phyloP scores from a whole-genome alignment of 2,329 filamentous ascomycete species.

The Penicillium janthinellum region DNA sequence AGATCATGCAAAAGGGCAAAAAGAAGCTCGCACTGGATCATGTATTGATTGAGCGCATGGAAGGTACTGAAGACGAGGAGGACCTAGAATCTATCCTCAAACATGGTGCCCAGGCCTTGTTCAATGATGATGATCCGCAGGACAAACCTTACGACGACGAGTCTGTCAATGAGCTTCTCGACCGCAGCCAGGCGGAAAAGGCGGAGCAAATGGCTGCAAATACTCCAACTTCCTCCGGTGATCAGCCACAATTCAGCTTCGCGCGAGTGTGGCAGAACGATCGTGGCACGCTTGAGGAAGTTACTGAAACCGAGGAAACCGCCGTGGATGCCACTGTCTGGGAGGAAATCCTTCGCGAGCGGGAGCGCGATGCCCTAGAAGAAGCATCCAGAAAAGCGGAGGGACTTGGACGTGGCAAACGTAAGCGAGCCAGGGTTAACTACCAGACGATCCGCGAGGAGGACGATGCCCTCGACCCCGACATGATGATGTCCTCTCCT shows the following conservation, averaged over 20 bases:
- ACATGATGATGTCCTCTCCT: conserved; percentile 21
- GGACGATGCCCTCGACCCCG: conserved; percentile 16
- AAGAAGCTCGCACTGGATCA: conserved; percentile 97
- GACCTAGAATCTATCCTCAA: conserved; percentile 87
- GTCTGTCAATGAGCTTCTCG: conserved; percentile 87
- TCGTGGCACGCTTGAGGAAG: conserved; percentile 64
- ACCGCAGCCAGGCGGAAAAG: conserved; percentile 78
- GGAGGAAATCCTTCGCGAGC: conserved; percentile 84
- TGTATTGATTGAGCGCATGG: conserved; percentile 89
- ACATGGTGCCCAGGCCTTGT: conserved; percentile 83
- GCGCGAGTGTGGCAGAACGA: conserved; percentile 92
- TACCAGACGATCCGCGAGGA: conserved; percentile 19
- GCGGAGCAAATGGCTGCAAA: conserved; percentile 60
- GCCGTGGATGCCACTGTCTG: conserved; percentile 72
- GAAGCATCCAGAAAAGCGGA: conserved; percentile 70
- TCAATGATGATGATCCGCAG: conserved; percentile 68
- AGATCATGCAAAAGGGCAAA: conserved; percentile 92
- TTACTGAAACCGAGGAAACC: conserved; percentile 52
- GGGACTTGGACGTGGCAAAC: conserved; percentile 81
- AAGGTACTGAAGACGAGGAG: conserved; percentile 74
- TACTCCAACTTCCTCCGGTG: conserved; percentile 35
- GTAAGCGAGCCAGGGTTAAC: conserved; percentile 62
- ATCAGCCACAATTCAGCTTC: conserved; percentile 82
- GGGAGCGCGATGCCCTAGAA: conserved; percentile 75
- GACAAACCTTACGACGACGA: conserved; percentile 80